Evolutionary conservation across 1,284 basidiomycete genomes (phyloP), one percentile per base, ranked within the genome.

Genomic region (Pseudozyma thailandica): DNA sequence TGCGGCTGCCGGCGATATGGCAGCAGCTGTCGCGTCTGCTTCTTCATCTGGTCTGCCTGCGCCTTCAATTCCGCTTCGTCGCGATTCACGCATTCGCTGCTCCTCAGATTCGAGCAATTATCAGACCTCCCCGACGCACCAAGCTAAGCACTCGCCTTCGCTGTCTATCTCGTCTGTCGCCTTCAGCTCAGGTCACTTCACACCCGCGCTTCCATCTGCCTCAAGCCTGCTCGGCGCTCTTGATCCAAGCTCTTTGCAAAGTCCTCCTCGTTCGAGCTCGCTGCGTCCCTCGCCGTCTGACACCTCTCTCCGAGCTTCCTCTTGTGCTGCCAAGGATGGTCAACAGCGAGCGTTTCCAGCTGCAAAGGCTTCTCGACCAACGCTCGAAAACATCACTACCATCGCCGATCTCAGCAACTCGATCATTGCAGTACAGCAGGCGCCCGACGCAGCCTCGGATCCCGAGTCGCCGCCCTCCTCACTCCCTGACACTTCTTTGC

Each of bases 81-180:
- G 54, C 27, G 55, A 70, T 27, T 70, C 66, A 13, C 66, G 66
- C 16, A 39, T 31, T 15, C 59, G 66, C 16, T 70, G 66, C 42
- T 63, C 60, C n/a, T 70, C 66, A 1, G 66, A 70, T 23, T 47
- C 60, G 20, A 25, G 39, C 48, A 51, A 49, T 37, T 56, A 54
- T 30, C 52, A 42, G 23, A 33, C 52, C 1, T 10, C 48, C 26
- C 18, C 39, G 13, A 26, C 27, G 33, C 41, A 16, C 6, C n/a
- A 39, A 6, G 42, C 41, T 13, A 42, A 46, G 27, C 51, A 50
- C 21, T 55, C 58, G 4, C 43, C 53, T 13, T 51, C 59, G 39
- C 50, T 55, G 9, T 62, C 59, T 13, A 50, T 42, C 20, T 51
- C 66, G 6, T 51, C 65, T 3, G 20, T 41, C 6, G 20, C 39